These are phyloP conservation scores for Cotoneaster glaucophyllus DNA, from an alignment of 306 rosid species.

Conservation along the genomic window DNA sequence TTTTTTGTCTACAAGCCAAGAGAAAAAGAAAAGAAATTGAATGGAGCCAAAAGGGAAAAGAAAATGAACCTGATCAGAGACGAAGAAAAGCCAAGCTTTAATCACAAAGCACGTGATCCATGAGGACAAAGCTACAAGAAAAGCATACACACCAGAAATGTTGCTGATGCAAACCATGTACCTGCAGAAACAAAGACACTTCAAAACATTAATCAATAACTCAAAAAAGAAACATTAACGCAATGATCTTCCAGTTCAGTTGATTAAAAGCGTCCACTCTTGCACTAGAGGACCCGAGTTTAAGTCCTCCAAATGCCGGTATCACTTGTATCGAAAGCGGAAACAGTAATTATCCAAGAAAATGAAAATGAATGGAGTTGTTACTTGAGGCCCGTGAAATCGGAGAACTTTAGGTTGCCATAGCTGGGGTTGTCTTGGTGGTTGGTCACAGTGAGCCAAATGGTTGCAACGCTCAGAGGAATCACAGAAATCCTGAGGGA, in stretches of 20 bases:
- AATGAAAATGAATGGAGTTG: neutral
- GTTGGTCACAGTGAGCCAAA: conserved; percentile 70
- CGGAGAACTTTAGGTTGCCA: conserved; percentile 52
- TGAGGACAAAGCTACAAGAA: conserved; percentile 42
- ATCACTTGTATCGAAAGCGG: neutral
- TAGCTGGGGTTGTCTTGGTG: conserved; percentile 47
- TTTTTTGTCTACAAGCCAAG: neutral
- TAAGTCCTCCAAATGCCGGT: neutral
- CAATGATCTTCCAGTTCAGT: neutral
- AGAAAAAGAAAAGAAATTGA: neutral
- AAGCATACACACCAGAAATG: conserved; percentile 56
- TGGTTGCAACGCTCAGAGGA: conserved; percentile 59
- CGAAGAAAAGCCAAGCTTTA: conserved; percentile 77
- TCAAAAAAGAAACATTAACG: neutral
- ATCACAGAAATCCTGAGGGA: conserved; percentile 54
- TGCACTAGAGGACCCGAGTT: neutral
- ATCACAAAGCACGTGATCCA: conserved; percentile 42
- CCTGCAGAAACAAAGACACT: conserved; percentile 28
- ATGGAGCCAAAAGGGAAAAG: neutral
- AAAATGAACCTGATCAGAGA: conserved; percentile 75
- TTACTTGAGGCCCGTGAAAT: conserved; percentile 69
- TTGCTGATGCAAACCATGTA: conserved; percentile 67
- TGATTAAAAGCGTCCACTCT: neutral
- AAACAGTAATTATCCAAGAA: neutral
- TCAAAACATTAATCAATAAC: neutral